Evolutionary conservation across 2,329 filamentous ascomycete genomes (phyloP).

Genomic region (Fusarium pseudoanthophilum): DNA sequence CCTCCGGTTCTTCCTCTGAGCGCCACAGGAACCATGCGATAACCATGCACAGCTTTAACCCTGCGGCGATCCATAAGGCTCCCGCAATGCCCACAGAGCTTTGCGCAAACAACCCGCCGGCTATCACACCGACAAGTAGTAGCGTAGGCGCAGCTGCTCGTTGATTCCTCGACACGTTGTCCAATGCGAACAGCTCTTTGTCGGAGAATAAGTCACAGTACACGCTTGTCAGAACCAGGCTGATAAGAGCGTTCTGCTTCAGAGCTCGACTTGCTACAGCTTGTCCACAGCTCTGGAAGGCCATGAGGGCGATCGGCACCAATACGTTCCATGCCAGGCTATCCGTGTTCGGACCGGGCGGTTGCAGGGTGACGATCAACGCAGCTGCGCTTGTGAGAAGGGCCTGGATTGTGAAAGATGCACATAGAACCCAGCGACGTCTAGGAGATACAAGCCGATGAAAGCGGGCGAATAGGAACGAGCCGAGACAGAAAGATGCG

Average conservation of each 20-base stretch:
- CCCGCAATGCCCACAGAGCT: conserved; percentile 60
- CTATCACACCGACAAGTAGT: conserved; percentile 60
- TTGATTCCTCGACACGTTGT: conserved; percentile 62
- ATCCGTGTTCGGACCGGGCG: conserved; percentile 52
- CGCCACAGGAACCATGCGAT: conserved; percentile 72
- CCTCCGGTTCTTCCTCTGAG: conserved; percentile 51
- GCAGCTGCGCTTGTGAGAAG: conserved; percentile 63
- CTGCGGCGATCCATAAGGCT: conserved; percentile 68
- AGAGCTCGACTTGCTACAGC: conserved; percentile 78
- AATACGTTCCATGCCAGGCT: conserved; percentile 68
- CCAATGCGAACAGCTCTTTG: conserved; percentile 55
- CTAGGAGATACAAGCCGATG: conserved; percentile 69
- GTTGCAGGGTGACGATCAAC: conserved; percentile 60
- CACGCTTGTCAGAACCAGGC: conserved; percentile 81
- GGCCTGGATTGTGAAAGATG: conserved; percentile 66
- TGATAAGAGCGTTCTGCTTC: conserved; percentile 76
- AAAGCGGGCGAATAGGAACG: conserved; percentile 75
- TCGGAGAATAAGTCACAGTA: conserved; percentile 85
- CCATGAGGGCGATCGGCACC: conserved; percentile 74
- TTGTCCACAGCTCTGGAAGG: conserved; percentile 83
- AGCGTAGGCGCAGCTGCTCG: conserved; percentile 60
- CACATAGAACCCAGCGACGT: conserved; percentile 72
- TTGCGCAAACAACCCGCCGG: conserved; percentile 60
- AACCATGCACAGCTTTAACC: conserved; percentile 66
- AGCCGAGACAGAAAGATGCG: conserved; percentile 75